Evolutionary conservation across 2,329 filamentous ascomycete genomes (phyloP), one percentile per base, ranked within the genome.

Genomic region (Nothomitra cinnamomea): DNA sequence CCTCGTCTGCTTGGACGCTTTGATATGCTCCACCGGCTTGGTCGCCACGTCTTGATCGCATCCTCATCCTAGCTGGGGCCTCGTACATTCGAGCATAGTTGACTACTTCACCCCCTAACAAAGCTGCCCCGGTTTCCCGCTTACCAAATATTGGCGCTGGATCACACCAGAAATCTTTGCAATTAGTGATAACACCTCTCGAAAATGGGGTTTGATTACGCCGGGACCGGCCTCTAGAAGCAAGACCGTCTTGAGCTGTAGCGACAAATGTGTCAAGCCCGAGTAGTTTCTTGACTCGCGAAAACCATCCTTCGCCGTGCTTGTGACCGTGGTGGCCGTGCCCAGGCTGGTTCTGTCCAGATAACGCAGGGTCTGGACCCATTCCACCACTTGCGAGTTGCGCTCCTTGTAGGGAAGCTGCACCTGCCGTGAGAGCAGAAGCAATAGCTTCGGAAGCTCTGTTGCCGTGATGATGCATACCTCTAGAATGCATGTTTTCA

Each of bases 81-180:
- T 96, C 90, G 67, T 95, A 98, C 75, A 96, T 79, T 54, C 77
- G 78, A 19, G 85, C 85, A 67, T 95, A 98, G 68, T 95, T 87
- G 48, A 98, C 79, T 40, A 76, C 71, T 61, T 85, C 76, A 1
- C 92, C 90, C 13, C 81, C 86, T 6, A 98, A 69, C 65, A 88
- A 70, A 0, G 85, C 88, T 43, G 75, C 74, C 12, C 89, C 89
- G 51, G 78, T 83, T 61, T 86, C 80, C 55, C 83, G 77, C 60
- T 75, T 79, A 10, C 83, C 80, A 64, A 95, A 90, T 17, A 94
- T 66, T 0, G 90, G 85, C 1, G 85, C 82, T 1, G 86, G 80
- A 64, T 96, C 92, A 62, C 85, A 90, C 87, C 89, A 96, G 66
- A 98, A 98, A 67, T 98, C 94, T 59, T 79, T 83, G 68, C 92